Base-by-base conservation (phyloP, 371 early-diverging fungal genomes). In the Rhizopus microsporus region DNA sequence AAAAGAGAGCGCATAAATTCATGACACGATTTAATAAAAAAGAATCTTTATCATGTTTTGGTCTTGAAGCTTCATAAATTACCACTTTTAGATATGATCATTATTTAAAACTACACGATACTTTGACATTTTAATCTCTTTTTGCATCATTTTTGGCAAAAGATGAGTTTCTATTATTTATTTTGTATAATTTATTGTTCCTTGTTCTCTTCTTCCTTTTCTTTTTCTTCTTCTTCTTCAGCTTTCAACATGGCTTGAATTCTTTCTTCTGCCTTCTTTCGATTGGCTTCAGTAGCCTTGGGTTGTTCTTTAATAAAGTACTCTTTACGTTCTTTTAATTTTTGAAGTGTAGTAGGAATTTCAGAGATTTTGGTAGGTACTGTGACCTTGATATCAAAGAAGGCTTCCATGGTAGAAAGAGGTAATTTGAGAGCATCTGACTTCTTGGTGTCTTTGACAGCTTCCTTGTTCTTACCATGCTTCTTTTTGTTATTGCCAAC, bases 191-290 rank as follows among this genome's bases (percentile, higher is more conserved):
- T 23, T 23, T 23, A 23, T 46, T 46, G 23, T 15, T 46, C 37
- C 35, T 29, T 17, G 13, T 16, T 15, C 13, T 32, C 32, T 34
- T 16, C 34, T 45, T 46, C 43, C 29, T 40, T 42, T 43, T 13
- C 16, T 16, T 15, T 43, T 43, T 7, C n/a, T 43, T 70, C 73
- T 48, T 75, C 77, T 17, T 83, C 72, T 45, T 78, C 74, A 70
- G 81, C 78, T 39, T 83, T 77, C 60, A 76, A 65, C 66, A 92
- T 75, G 53, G 82, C 83, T 34, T 85, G 85, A 56, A 93, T 90
- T 78, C 87, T 89, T 52, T 85, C 93, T 71, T 94, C 89, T 31
- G 93, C 95, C 77, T 88, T 88, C 66, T 78, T 85, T 83, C 89
- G 93, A 80, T 94, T 94, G 66, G 88, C 88, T 10, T 74, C 87